phyloP scores from a whole-genome alignment of 257 asterid species.

The Capsicum chinense region DNA sequence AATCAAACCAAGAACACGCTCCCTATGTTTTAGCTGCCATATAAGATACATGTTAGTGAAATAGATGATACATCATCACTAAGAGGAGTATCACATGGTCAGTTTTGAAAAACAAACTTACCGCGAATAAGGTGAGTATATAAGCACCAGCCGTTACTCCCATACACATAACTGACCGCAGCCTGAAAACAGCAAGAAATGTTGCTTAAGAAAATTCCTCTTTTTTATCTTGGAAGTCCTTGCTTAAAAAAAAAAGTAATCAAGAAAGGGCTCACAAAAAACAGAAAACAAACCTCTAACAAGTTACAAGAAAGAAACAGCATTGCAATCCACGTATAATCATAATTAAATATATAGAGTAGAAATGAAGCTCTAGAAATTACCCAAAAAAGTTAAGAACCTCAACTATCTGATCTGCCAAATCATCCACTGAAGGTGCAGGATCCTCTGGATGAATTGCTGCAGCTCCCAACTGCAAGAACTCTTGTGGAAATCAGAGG shows the following conservation, averaged over 20 bases:
- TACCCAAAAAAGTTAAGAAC: constrained; percentile 90
- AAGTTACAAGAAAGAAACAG: neutral
- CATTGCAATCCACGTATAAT: neutral
- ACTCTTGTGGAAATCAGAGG: constrained; percentile 73
- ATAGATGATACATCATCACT: neutral
- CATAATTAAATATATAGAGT: constrained; percentile 1
- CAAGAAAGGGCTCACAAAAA: neutral
- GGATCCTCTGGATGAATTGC: constrained; percentile 63
- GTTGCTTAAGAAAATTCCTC: neutral
- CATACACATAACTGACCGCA: constrained; percentile 95
- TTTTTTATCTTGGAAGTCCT: neutral
- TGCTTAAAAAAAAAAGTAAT: constrained; percentile 30
- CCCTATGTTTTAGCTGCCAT: constrained; percentile 73
- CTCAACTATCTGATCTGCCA: constrained; percentile 86
- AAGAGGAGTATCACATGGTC: constrained; percentile 16
- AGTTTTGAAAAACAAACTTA: constrained; percentile 42
- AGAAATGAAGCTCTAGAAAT: neutral
- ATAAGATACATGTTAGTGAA: constrained; percentile 28
- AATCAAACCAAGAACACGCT: constrained; percentile 88
- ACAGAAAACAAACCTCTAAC: neutral
- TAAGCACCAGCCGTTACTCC: constrained; percentile 96
- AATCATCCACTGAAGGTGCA: constrained; percentile 71
- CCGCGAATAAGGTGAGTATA: constrained; percentile 80
- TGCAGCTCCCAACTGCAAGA: constrained; percentile 97
- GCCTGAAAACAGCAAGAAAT: constrained; percentile 56